Evolutionary conservation across 2,329 filamentous ascomycete genomes (phyloP).

Genomic region (Venturia nashicola): DNA sequence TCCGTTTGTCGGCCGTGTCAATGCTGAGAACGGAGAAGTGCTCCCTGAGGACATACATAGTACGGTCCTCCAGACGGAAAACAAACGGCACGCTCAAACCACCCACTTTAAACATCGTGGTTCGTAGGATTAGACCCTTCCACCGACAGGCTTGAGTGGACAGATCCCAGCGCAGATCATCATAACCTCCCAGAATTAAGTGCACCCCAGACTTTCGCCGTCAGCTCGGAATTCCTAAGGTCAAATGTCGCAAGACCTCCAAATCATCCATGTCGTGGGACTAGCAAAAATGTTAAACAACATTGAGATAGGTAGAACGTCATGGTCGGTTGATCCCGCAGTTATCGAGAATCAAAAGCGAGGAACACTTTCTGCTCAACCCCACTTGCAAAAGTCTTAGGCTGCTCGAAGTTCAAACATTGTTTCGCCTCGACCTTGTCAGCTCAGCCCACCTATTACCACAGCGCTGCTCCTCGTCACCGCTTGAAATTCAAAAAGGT

Average conservation of each 20-base stretch:
- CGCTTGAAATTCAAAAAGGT: not conserved
- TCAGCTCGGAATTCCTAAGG: not conserved
- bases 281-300: not conserved
- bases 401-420: not conserved
- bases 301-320: not conserved
- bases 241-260: not conserved
- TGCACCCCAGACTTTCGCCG: not conserved
- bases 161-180: not conserved
- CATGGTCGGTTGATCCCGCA: not conserved
- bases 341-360: too few relatives aligned
- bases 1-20: too few relatives aligned
- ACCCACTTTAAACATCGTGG: not conserved
- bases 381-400: not conserved
- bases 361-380: not conserved
- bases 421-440: not conserved
- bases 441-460: not conserved
- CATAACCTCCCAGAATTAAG: not conserved
- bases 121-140: not conserved
- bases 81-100: not conserved
- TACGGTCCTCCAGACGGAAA: not conserved
- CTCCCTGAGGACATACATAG: not conserved
- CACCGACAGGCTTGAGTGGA: not conserved
- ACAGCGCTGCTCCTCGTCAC: not conserved
- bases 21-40: too few relatives aligned
- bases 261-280: too few relatives aligned